Evolutionary conservation across 106 monocot genomes (phyloP), one percentile per base, ranked within the genome.

Genomic region (Chionographis japonica): DNA sequence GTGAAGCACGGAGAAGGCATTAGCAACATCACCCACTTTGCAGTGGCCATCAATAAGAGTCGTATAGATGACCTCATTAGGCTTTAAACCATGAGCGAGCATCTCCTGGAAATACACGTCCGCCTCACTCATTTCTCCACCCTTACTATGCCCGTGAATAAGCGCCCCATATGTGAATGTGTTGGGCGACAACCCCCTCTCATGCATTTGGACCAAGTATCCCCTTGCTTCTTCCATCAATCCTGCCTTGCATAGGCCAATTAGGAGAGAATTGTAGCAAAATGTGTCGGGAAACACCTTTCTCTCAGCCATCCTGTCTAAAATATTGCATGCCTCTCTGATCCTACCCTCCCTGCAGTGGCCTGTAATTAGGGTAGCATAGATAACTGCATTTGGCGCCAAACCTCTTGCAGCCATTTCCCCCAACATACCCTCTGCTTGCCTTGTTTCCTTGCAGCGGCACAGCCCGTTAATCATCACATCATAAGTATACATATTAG

Each of bases 241-340:
- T 59, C 84, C 83, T 8, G 68, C 72, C 72, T 81, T 86, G 60
- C 79, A 83, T 54, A 88, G 68, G 37, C 94, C 88, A 57, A 54
- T 73, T 49, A 95, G 85, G 35, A 95, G 88, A 66, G 80, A 73
- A 81, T 87, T 95, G 64, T 86, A 94, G 66, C 80, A 90, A 62
- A 79, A 77, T 12, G 69, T 72, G 81, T 90, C 94, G 8, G 85
- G 83, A 12, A 40, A 13, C 19, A 90, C 56, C 56, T 80, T 80
- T 62, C 60, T 58, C 38, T 65, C 71, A 40, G 38, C 27, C 90
- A 94, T 90, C 50, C 15, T 75, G 36, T 88, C 72, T 8, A 90
- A 78, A 58, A 64, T 51, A 42, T 72, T 20, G 62, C 69, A 78
- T 18, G 90, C 90, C 73, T 80, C 80, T 52, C 62, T 57, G 51